phyloP scores from a whole-genome alignment of 208 protist species.

The Crithidia thermophila region DNA sequence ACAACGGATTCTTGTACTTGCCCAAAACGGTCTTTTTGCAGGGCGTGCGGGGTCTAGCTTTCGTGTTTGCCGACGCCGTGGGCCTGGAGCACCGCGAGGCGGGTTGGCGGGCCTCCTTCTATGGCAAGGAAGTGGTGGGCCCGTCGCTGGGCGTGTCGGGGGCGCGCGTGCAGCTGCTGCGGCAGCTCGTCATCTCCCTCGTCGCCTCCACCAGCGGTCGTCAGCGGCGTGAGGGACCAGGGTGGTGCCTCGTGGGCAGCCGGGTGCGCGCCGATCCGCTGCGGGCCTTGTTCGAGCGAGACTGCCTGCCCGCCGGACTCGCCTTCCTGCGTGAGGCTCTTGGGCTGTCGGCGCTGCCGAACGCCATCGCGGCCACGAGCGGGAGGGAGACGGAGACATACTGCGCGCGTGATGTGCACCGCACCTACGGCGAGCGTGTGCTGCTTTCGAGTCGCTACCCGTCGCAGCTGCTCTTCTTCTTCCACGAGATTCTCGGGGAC shows the following conservation, averaged over 20 bases:
- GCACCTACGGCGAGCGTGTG: conserved; percentile 26
- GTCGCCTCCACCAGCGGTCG: neutral
- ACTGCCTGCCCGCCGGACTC: conserved; percentile 8
- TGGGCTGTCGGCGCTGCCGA: neutral
- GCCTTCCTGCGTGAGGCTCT: conserved; percentile 3
- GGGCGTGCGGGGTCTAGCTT: conserved; percentile 38
- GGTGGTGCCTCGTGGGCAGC: neutral
- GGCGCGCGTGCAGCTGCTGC: conserved; percentile 8
- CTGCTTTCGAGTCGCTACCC: conserved; percentile 27
- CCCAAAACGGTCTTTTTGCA: conserved; percentile 66
- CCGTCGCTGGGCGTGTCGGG: neutral
- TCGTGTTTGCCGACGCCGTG: conserved; percentile 59
- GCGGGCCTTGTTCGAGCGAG: conserved; percentile 6
- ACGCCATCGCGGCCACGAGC: neutral
- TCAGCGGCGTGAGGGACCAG: neutral
- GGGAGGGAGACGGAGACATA: neutral
- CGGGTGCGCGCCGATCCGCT: neutral
- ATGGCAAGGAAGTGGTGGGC: conserved; percentile 24
- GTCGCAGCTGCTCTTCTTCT: conserved; percentile 41
- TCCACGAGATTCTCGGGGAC: conserved; percentile 35
- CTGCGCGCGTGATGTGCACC: neutral
- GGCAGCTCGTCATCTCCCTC: conserved; percentile 10
- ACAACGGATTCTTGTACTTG: conserved; percentile 71
- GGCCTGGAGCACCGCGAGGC: conserved; percentile 23
- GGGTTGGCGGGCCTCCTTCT: conserved; percentile 8